Base-by-base conservation (phyloP, 129 eudicot species). In the Chrysanthemum makinoi region DNA sequence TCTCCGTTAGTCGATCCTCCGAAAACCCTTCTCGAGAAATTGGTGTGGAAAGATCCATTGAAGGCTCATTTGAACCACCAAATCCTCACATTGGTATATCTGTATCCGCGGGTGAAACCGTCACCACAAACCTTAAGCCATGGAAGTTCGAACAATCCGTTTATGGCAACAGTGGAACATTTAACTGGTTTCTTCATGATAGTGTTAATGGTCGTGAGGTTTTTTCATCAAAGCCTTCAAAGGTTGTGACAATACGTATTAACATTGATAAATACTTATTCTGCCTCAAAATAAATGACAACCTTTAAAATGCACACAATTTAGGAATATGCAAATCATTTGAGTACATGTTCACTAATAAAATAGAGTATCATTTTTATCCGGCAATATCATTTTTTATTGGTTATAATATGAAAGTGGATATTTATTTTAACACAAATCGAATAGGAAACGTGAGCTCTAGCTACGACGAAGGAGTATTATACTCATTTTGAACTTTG, bases 61-160 rank as follows among this genome's bases (percentile, higher is more conserved):
- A 93, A 74, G 95, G 88, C 62, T 73, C 95, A 1, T 83, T 89
- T 62, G 89, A 89, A 4, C 91, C 96, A 0, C 91, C 95, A 19
- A 81, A 54, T 33, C 75, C 78, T 16, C 68, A 80, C 69, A 55
- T 85, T 17, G 95, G 91, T 9, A 43, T 93, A 30, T 79, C 57
- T 35, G 76, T 89, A 2, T 66, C 95, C 3, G 86, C 98, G 0
- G 91, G 78, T 8, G 98, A 93, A 75, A 81, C 88, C 11, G 61
- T 80, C 60, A 83, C 96, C 12, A 87, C 85, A 17, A 85, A 83
- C 86, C 54, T 93, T 8, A 86, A 79, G 72, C 98, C 98, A 3
- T 93, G 98, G 98, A 93, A 93, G 44, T 93, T 93, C 69, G 98
- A 93, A 84, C 96, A 89, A 22, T 86, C 95, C 2, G 98, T 85